A percentile compares a stretch with the other conserved stretches of the same genome.
Conservation (phyloP, 108 stramenopile species). For the Pseudonitzschia delicatissima region DNA sequence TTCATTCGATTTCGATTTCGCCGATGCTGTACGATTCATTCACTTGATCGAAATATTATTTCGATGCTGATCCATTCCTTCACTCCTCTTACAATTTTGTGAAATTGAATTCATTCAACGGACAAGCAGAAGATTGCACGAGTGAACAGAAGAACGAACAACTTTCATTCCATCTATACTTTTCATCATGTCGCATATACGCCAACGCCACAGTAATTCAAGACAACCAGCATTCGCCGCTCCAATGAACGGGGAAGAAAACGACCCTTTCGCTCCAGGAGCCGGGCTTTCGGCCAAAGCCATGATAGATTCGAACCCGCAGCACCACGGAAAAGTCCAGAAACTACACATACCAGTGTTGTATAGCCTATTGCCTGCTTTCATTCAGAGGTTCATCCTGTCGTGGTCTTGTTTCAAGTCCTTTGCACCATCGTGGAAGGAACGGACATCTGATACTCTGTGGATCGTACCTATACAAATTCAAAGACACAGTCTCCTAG, state of each 20-base stretch:
- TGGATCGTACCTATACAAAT: constrained; percentile 80
- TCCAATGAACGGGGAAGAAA: background rate
- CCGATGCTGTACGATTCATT: too few species aligned
- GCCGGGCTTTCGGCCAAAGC: constrained; percentile 43
- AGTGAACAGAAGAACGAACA: background rate
- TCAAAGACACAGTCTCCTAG: constrained; percentile 40
- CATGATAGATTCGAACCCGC: constrained; percentile 54
- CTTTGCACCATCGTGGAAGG: constrained; percentile 65
- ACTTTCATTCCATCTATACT: background rate
- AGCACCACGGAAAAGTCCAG: constrained; percentile 53
- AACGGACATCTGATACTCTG: constrained; percentile 65
- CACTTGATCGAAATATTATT: too few species aligned
- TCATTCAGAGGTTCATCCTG: constrained; percentile 43
- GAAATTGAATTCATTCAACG: too few species aligned
- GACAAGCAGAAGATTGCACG: too few species aligned
- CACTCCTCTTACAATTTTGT: too few species aligned
- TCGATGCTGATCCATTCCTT: too few species aligned
- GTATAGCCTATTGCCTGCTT: constrained; percentile 52
- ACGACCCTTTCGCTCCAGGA: constrained; percentile 10
- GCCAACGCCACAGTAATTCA: constrained; percentile 8
- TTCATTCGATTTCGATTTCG: too few species aligned
- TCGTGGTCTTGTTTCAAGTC: constrained; percentile 33
- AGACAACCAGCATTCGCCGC: background rate
- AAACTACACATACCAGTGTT: constrained; percentile 68
- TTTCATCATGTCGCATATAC: constrained; percentile 13